phyloP scores from a whole-genome alignment of 2,329 filamentous ascomycete genomes.

The Sarocladium brachiariae region DNA sequence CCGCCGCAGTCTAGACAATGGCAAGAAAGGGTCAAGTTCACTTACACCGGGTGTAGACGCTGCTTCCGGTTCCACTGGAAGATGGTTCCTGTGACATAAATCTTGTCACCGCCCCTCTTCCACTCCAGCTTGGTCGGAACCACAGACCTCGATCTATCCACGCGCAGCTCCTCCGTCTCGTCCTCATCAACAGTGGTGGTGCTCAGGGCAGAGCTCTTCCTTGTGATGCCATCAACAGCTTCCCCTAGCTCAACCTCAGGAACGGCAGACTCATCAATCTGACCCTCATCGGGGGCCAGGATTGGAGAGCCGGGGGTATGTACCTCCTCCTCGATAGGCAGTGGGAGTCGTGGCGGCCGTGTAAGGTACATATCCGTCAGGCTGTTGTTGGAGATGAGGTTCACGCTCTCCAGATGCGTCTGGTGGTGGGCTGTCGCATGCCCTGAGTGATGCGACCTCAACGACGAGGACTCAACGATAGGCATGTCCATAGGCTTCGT shows the following conservation, averaged over 20 bases:
- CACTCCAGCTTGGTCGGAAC: conserved; percentile 84
- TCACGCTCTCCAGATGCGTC: conserved; percentile 19
- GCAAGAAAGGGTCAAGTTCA: conserved; percentile 18
- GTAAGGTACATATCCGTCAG: conserved; percentile 58
- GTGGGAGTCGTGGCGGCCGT: conserved; percentile 79
- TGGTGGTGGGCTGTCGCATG: conserved; percentile 23
- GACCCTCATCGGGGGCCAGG: conserved; percentile 58
- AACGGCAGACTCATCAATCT: conserved; percentile 31
- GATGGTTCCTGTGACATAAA: conserved; percentile 96
- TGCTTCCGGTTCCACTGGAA: conserved; percentile 97
- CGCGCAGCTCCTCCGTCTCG: conserved; percentile 66
- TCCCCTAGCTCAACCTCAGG: conserved; percentile 47
- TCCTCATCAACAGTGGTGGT: conserved; percentile 68
- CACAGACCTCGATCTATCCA: conserved; percentile 67
- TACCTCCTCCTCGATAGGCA: conserved; percentile 88
- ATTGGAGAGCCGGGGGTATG: conserved; percentile 89
- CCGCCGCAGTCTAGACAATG: conserved; percentile 9
- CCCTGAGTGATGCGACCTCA: conserved; percentile 29
- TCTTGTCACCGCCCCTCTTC: conserved; percentile 74
- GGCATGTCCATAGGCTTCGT: conserved; percentile 56
- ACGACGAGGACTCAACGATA: conserved; percentile 26
- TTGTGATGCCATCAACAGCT: conserved; percentile 37
- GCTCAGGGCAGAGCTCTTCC: conserved; percentile 53
- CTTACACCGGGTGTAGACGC: conserved; percentile 77
- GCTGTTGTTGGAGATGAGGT: conserved; percentile 46